phyloP scores from a whole-genome alignment of 2,329 filamentous ascomycete species.

The Colletotrichum orchidophilum region DNA sequence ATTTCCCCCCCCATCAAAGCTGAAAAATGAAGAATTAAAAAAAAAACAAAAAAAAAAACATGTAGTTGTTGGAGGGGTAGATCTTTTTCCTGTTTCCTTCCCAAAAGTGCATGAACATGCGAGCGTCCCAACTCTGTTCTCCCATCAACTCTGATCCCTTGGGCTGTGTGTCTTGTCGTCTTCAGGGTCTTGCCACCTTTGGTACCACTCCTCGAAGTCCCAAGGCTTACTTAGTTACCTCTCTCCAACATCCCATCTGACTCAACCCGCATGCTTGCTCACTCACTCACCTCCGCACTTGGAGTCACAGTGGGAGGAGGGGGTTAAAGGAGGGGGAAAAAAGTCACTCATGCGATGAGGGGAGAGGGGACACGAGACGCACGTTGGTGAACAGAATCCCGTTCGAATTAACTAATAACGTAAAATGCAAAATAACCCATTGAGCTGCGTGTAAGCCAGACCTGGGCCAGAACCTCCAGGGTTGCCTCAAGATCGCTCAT shows the following conservation, averaged over 20 bases:
- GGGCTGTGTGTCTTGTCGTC: background rate
- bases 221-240: background rate
- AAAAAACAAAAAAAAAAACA: background rate
- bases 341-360: background rate
- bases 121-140: conserved; percentile 12
- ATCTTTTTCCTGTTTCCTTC: background rate
- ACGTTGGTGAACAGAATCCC: conserved; percentile 35
- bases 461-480: conserved; percentile 43
- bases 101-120: background rate
- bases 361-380: background rate
- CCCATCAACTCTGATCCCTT: too few species aligned
- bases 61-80: background rate
- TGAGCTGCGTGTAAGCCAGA: conserved; percentile 48
- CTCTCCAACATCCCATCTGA: background rate
- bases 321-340: background rate
- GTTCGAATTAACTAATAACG: conserved; percentile 56
- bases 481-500: conserved; percentile 27
- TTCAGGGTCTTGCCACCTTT: background rate
- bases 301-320: too few species aligned
- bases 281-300: background rate
- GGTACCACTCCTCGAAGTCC: background rate
- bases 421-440: conserved; percentile 43
- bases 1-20: background rate
- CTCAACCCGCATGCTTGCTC: background rate
- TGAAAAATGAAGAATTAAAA: background rate